Percentiles rank a stretch among this genome's conserved stretches.
Conservation (phyloP, 441 rosid species). For the Aquilaria agallochum region DNA sequence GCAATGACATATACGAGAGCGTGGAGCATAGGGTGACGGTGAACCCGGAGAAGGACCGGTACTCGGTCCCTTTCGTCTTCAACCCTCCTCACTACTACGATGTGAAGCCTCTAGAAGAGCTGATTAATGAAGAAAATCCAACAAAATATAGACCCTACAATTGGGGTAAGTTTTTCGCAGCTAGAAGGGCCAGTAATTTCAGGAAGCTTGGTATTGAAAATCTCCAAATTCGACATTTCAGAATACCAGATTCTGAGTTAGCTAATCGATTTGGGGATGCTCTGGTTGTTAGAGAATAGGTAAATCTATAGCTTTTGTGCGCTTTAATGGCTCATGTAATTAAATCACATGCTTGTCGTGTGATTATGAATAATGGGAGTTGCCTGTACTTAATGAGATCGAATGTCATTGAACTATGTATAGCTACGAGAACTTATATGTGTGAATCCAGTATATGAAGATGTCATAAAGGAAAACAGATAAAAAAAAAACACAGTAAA, state of each 20-base stretch:
- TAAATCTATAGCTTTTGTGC: too few relatives aligned
- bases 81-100: conserved; percentile 30
- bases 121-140: conserved; percentile 28
- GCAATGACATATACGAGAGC: conserved; percentile 44
- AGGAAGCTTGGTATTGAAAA: conserved; percentile 52
- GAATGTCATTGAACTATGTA: too few relatives aligned
- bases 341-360: too few relatives aligned
- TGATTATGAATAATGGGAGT: too few relatives aligned
- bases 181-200: conserved; percentile 51
- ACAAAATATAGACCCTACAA: conserved; percentile 38
- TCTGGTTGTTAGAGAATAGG: too few relatives aligned
- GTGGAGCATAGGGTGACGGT: conserved; percentile 54
- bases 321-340: too few relatives aligned
- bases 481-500: too few relatives aligned
- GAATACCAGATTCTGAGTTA: conserved; percentile 8
- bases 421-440: too few relatives aligned
- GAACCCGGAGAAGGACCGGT: conserved; percentile 42
- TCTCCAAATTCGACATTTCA: conserved; percentile 54
- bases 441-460: too few relatives aligned
- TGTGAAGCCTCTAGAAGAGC: conserved; percentile 44
- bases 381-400: too few relatives aligned
- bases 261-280: too few relatives aligned
- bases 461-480: too few relatives aligned
- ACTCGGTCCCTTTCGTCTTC: conserved; percentile 43
- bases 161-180: conserved; percentile 59